Evolutionary conservation across 371 early-diverging fungal species (phyloP), one percentile per base, ranked within the genome.

Genomic region (Mortierella sp.): DNA sequence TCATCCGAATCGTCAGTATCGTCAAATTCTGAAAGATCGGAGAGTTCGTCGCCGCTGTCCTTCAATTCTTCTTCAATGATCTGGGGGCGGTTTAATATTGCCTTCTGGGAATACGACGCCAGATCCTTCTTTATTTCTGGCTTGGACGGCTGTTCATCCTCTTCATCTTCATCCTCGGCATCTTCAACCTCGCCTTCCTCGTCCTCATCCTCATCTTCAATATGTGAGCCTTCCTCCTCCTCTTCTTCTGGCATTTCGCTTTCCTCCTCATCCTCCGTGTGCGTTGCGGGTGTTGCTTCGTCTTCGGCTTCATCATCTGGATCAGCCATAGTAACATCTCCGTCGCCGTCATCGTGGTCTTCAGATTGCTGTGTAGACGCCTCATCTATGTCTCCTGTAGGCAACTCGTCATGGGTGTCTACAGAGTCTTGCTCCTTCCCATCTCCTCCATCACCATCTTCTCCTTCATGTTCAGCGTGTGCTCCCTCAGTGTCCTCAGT

Each of bases 41-140:
- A 80, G 9, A 80, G 75, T 2, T 80, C 81, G 28, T 80, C 81
- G n/a, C 75, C 81, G 33, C 81, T 80, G 22, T 80, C 75, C 72
- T 75, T 75, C 47, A 72, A 41, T 21, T 80, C 81, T 16, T 80
- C 81, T 40, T 67, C 75, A 32, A 73, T 80, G 10, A 67, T 53
- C 36, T 77, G 79, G 22, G 67, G 73, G 4, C 72, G 75, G 50
- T 75, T 80, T 41, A 80, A 50, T 1, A 58, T 65, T 2, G 81
- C 72, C n/a, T 80, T 80, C n/a, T 74, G 81, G 4, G 75, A 47
- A 28, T 75, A 70, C 8, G 66, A 59, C 1, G 48, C 33, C n/a
- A 52, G 33, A 5, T 57, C 63, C 47, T 80, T 72, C 57, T 77
- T 77, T 65, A 24, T 41, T 4, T 65, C 64, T 8, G 64, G 63